phyloP scores from a whole-genome alignment of 176 grass and related monocot species.

The Luzula sylvatica region DNA sequence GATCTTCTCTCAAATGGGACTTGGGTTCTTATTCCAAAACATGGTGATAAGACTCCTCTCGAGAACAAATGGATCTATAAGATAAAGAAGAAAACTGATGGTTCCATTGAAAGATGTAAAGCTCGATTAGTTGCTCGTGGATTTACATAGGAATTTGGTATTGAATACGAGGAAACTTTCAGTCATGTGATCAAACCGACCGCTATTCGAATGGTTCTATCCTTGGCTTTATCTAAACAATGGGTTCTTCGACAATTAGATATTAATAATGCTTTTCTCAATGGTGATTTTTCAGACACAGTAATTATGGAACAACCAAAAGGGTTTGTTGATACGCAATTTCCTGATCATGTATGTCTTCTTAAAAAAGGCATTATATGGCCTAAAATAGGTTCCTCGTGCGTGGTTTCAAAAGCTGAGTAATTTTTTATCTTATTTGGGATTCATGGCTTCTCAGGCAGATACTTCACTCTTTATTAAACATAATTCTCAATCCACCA shows the following conservation, averaged over 20 bases:
- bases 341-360: not conserved
- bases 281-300: not conserved
- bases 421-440: no score
- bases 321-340: not conserved
- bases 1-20: not conserved
- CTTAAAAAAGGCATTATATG: not conserved
- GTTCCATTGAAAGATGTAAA: not conserved
- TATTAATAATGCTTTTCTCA: not conserved
- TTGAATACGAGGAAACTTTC: not conserved
- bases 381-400: not conserved
- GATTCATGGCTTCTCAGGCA: no score
- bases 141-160: not conserved
- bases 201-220: not conserved
- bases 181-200: not conserved
- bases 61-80: not conserved
- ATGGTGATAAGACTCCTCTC: not conserved
- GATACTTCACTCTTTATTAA: no score
- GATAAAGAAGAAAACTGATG: not conserved
- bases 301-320: not conserved
- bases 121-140: not conserved
- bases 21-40: not conserved
- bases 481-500: no score
- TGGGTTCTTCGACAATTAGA: not conserved
- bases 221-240: not conserved
- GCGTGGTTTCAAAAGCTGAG: not conserved